Evolutionary conservation across 2,329 filamentous ascomycete species (phyloP).

Genomic region (Madurella fahalii): DNA sequence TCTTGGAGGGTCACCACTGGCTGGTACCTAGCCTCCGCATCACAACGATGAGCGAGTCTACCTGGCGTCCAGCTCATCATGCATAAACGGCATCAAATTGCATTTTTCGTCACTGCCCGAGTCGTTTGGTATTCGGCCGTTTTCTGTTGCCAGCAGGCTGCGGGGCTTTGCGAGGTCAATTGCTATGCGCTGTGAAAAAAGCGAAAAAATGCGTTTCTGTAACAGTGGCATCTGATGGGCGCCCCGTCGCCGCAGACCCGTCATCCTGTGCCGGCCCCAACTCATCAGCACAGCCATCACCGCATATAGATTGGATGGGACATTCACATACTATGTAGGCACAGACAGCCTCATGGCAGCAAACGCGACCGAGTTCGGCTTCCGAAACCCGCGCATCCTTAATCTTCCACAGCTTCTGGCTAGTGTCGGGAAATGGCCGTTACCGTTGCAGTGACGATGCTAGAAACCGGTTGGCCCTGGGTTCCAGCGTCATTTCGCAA

Average conservation of each 20-base stretch:
- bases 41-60: neutral
- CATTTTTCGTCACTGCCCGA: neutral
- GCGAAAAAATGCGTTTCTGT: too few species aligned
- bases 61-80: conserved; percentile 34
- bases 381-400: neutral
- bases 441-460: conserved; percentile 4
- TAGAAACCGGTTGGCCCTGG: conserved; percentile 9
- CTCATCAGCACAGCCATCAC: neutral
- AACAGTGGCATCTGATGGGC: neutral
- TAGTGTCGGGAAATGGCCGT: neutral
- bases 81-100: conserved; percentile 32
- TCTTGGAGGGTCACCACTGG: too few species aligned
- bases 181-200: too few species aligned
- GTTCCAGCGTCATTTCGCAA: conserved; percentile 25
- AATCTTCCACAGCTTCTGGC: neutral
- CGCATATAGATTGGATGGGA: neutral
- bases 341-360: neutral
- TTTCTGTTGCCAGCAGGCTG: too few species aligned
- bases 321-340: too few species aligned
- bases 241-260: neutral
- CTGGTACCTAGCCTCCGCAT: too few species aligned
- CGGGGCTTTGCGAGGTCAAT: too few species aligned
- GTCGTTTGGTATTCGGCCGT: too few species aligned
- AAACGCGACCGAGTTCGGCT: neutral
- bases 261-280: neutral